phyloP scores from a whole-genome alignment of 768 basidiomycete genomes.

The Sistotremastrum suecicum region DNA sequence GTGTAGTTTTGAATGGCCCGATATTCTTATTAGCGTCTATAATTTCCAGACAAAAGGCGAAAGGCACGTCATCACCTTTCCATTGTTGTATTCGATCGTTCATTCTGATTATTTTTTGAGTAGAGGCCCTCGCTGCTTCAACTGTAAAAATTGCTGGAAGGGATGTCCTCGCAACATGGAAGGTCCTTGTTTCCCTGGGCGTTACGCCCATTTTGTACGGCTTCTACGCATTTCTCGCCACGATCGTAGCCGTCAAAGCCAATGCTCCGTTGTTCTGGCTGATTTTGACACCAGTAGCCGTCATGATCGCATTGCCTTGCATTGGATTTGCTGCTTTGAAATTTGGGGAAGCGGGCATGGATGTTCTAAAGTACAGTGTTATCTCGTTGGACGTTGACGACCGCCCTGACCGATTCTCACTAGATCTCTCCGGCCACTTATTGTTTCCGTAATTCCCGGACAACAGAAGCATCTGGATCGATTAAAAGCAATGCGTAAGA shows the following conservation, averaged over 20 bases:
- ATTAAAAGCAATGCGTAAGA: conserved; percentile 57
- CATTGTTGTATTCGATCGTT: background rate
- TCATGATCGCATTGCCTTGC: conserved; percentile 62
- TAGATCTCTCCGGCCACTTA: conserved; percentile 80
- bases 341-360: conserved; percentile 96
- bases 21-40: conserved; percentile 85
- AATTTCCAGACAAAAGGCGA: conserved; percentile 79
- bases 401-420: conserved; percentile 5
- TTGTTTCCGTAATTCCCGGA: conserved; percentile 79
- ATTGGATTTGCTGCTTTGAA: conserved; percentile 90
- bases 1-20: conserved; percentile 81
- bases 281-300: conserved; percentile 64
- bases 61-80: conserved; percentile 34
- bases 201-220: conserved; percentile 76
- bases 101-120: background rate
- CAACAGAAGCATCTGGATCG: conserved; percentile 70
- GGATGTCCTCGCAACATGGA: conserved; percentile 97
- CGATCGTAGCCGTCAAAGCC: conserved; percentile 53
- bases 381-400: background rate
- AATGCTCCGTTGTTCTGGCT: conserved; percentile 47
- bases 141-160: conserved; percentile 91
- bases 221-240: conserved; percentile 71
- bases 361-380: conserved; percentile 78
- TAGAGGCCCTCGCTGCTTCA: conserved; percentile 92
- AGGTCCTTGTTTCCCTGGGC: conserved; percentile 87